Evolutionary conservation across 495 filamentous ascomycete species (phyloP).

Genomic region (Trichoderma reesei): DNA sequence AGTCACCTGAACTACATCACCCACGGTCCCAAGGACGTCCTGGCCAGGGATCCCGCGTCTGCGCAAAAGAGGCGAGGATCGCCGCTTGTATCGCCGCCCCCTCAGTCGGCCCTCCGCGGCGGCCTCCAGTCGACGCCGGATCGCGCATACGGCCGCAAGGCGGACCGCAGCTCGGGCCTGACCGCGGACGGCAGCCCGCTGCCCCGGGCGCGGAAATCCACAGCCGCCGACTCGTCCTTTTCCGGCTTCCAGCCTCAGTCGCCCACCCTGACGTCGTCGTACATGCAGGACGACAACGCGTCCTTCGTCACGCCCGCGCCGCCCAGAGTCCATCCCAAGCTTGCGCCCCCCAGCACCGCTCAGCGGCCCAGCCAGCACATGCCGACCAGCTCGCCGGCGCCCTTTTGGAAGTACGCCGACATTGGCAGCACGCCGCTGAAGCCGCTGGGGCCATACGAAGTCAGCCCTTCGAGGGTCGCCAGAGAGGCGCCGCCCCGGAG

Average conservation of each 20-base stretch:
- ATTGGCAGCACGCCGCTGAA: slow-evolving; percentile 70
- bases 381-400: slow-evolving; percentile 89
- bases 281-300: slow-evolving; percentile 40
- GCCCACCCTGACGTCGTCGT: slow-evolving; percentile 60
- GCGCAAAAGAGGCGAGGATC: slow-evolving; percentile 43
- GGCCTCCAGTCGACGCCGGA: slow-evolving; percentile 49
- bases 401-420: slow-evolving; percentile 86
- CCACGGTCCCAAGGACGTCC: slow-evolving; percentile 37
- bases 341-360: slow-evolving; percentile 80
- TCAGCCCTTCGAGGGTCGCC: slow-evolving; percentile 40
- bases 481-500: slow-evolving; percentile 44
- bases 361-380: slow-evolving; percentile 90
- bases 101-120: slow-evolving; percentile 34
- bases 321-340: slow-evolving; percentile 66
- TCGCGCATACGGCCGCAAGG: slow-evolving; percentile 46
- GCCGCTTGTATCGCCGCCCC: slow-evolving; percentile 37
- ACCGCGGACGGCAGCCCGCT: slow-evolving; percentile 45
- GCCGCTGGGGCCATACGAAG: slow-evolving; percentile 44
- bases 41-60: slow-evolving; percentile 29
- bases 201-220: slow-evolving; percentile 42
- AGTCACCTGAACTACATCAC: slow-evolving; percentile 41
- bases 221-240: slow-evolving; percentile 36
- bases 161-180: slow-evolving; percentile 29
- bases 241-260: slow-evolving; percentile 9
- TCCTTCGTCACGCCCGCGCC: slow-evolving; percentile 78